Percentiles rank a stretch among this genome's conserved stretches.
These are phyloP conservation scores for Syzygium aromaticum DNA, from an alignment of 345 rosid genomes.

Conservation along the genomic window DNA sequence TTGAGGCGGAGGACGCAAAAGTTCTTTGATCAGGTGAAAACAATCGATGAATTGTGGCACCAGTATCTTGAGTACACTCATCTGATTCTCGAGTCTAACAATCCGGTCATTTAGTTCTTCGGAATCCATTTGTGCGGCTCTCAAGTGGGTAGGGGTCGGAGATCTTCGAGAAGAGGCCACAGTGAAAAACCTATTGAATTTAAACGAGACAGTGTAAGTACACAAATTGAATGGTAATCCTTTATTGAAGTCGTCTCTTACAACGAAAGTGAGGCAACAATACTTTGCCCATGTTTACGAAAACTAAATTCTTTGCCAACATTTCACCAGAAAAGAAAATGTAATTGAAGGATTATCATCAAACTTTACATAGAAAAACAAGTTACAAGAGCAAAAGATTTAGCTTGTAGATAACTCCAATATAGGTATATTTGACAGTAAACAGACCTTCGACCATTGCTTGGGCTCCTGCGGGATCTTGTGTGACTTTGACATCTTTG, in stretches of 20 bases:
- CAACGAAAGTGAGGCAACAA: not conserved
- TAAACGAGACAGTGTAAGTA: not conserved
- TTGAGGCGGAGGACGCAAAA: no score
- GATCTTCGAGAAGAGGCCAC: not conserved
- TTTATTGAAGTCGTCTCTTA: not conserved
- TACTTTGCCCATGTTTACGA: not conserved
- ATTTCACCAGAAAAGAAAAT: not conserved
- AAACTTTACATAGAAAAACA: not conserved
- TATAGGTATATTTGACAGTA: not conserved
- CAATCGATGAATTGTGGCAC: no score
- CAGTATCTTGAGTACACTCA: no score
- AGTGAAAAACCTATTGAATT: not conserved
- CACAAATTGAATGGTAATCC: not conserved
- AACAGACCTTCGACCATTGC: constrained; percentile 7
- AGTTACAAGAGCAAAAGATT: not conserved
- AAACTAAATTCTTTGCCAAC: not conserved
- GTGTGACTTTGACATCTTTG: not conserved
- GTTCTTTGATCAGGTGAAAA: no score
- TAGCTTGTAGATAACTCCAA: not conserved
- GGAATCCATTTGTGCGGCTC: not conserved
- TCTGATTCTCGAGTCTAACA: no score
- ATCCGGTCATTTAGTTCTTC: not conserved
- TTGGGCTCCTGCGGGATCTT: constrained; percentile 1
- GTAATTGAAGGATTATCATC: not conserved
- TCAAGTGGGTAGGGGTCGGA: not conserved